A percentile compares a stretch with the other conserved stretches of the same genome.
These are phyloP conservation scores for Kalanchoe fedtschenkoi DNA, from an alignment of 164 flowering plant genomes.

Conservation along the genomic window DNA sequence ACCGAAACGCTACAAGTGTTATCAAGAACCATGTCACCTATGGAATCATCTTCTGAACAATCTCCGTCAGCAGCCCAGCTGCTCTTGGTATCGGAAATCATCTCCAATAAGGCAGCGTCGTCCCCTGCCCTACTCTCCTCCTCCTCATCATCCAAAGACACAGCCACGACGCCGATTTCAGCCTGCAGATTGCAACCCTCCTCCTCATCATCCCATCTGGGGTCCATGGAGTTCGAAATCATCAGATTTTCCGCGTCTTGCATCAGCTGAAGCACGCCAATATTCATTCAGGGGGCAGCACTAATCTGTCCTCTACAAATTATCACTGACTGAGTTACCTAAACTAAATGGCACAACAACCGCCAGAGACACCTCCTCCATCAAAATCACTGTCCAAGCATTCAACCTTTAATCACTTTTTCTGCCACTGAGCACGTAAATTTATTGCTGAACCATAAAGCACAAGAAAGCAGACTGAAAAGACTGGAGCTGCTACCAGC, in stretches of 20 bases:
- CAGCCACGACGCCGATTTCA: constrained; percentile 20
- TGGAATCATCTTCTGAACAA: constrained; percentile 58
- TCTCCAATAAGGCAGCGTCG: constrained; percentile 16
- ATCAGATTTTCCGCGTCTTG: constrained; percentile 16
- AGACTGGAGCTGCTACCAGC: neutral
- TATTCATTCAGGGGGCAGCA: constrained; percentile 17
- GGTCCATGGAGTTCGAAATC: constrained; percentile 19
- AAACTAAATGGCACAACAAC: constrained; percentile 38
- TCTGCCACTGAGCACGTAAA: constrained; percentile 11
- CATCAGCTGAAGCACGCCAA: constrained; percentile 22
- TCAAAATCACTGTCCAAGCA: constrained; percentile 26
- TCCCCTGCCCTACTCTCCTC: constrained; percentile 15
- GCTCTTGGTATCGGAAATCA: constrained; percentile 23
- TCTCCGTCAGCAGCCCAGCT: constrained; percentile 23
- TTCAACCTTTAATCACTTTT: constrained; percentile 21
- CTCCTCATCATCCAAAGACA: constrained; percentile 13
- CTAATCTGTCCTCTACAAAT: constrained; percentile 9
- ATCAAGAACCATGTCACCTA: constrained; percentile 44
- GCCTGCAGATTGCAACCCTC: too few species aligned
- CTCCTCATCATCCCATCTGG: too few species aligned
- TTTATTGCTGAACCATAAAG: constrained; percentile 6
- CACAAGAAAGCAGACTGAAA: neutral
- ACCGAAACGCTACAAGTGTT: constrained; percentile 53
- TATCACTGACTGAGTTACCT: constrained; percentile 33
- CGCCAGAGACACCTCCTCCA: constrained; percentile 38